A percentile compares a stretch with the other conserved stretches of the same genome.
These are phyloP conservation scores for Phyllosticta citrichinensis DNA, from an alignment of 2,329 filamentous ascomycete genomes.

Conservation along the genomic window DNA sequence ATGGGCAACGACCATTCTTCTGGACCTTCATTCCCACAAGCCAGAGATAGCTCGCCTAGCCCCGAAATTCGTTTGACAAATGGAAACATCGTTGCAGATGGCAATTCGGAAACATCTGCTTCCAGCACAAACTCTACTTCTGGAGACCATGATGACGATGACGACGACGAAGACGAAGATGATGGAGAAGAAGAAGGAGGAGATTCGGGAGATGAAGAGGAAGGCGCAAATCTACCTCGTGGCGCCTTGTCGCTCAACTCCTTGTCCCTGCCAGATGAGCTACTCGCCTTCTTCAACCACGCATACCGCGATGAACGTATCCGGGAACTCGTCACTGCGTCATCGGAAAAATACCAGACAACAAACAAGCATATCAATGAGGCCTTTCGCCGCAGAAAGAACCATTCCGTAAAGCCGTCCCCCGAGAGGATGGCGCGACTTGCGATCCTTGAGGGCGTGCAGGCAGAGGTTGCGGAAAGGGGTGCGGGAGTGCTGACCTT, in stretches of 20 bases:
- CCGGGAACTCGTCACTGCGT: constrained; percentile 7
- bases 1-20: not conserved
- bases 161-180: not conserved
- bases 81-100: not conserved
- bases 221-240: not conserved
- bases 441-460: constrained; percentile 50
- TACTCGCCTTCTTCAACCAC: constrained; percentile 5
- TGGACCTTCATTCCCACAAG: not conserved
- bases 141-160: constrained; percentile 4
- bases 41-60: not conserved
- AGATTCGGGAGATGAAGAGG: not conserved
- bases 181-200: not conserved
- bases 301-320: constrained; percentile 24
- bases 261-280: constrained; percentile 3
- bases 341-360: constrained; percentile 16
- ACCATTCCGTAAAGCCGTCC: not conserved
- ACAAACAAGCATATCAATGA: constrained; percentile 18
- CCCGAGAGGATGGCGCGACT: constrained; percentile 24
- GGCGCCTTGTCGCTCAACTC: not conserved
- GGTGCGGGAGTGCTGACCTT: constrained; percentile 70
- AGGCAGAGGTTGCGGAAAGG: constrained; percentile 62
- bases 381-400: not conserved
- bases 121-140: not conserved
- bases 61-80: not conserved
- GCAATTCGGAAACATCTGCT: not conserved